Percentiles rank a stretch among this genome's conserved stretches.
phyloP scores from a whole-genome alignment of 129 eudicot species.

The Chrysanthemum seticuspe region DNA sequence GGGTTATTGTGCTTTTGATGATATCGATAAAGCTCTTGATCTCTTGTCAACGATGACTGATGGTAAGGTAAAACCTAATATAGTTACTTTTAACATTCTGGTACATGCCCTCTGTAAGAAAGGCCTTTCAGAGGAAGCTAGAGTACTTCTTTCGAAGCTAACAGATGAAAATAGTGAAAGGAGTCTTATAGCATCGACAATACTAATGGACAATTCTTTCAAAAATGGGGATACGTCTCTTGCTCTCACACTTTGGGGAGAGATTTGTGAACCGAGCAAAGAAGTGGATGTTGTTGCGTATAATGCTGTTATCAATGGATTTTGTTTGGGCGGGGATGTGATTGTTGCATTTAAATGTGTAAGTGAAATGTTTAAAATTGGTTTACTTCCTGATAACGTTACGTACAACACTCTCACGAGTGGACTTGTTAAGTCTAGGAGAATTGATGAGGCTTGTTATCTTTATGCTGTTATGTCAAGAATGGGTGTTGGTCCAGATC shows the following conservation, averaged over 20 bases:
- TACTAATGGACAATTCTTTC: constrained; percentile 67
- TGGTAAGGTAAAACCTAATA: constrained; percentile 61
- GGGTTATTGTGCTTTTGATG: constrained; percentile 59
- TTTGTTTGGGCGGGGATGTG: constrained; percentile 38
- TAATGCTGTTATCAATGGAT: constrained; percentile 67
- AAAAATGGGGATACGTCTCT: constrained; percentile 53
- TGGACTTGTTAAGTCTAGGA: constrained; percentile 48
- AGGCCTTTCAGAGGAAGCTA: constrained; percentile 51
- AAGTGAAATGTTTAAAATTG: constrained; percentile 64
- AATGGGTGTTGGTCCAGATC: constrained; percentile 65
- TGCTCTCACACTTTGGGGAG: constrained; percentile 55
- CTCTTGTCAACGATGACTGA: constrained; percentile 51
- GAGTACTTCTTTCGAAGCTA: constrained; percentile 48
- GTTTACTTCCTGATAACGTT: constrained; percentile 56
- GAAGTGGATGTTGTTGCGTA: constrained; percentile 61
- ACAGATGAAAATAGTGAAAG: constrained; percentile 41
- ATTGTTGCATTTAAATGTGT: constrained; percentile 45
- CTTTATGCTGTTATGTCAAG: constrained; percentile 52
- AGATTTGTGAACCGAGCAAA: constrained; percentile 24
- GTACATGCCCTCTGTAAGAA: constrained; percentile 70
- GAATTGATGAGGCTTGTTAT: constrained; percentile 55
- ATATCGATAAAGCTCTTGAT: constrained; percentile 58
- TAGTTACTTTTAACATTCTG: constrained; percentile 62
- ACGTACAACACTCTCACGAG: constrained; percentile 64
- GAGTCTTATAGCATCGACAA: constrained; percentile 57